Conservation (phyloP, 2,329 filamentous ascomycete species). For the Phyllosticta citribraziliensis region DNA sequence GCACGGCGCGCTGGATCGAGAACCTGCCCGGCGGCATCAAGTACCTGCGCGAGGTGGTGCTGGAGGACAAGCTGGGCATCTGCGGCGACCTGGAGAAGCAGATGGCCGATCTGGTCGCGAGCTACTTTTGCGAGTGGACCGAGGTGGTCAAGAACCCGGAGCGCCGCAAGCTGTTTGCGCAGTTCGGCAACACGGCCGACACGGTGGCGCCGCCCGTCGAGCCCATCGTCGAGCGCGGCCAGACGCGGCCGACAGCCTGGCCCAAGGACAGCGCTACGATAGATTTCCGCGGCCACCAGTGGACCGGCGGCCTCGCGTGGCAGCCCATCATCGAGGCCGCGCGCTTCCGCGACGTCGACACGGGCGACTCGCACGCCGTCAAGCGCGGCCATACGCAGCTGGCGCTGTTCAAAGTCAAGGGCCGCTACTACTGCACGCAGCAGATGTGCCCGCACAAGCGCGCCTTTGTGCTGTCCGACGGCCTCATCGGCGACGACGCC, state of each 20-base stretch:
- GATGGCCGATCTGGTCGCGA: constrained; percentile 75
- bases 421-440: constrained; percentile 74
- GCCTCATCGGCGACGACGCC: constrained; percentile 62
- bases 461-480: constrained; percentile 80
- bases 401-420: constrained; percentile 73
- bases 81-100: constrained; percentile 74
- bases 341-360: constrained; percentile 60
- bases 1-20: constrained; percentile 83
- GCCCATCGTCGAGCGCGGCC: constrained; percentile 59
- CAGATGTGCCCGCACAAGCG: constrained; percentile 95
- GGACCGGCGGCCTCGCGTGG: constrained; percentile 59
- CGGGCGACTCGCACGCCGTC: constrained; percentile 65
- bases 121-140: constrained; percentile 88
- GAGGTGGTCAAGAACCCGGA: constrained; percentile 64
- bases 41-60: constrained; percentile 72
- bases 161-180: constrained; percentile 59
- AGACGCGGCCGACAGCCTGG: constrained; percentile 70
- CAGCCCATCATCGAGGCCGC: constrained; percentile 64
- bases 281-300: constrained; percentile 60
- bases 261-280: constrained; percentile 55
- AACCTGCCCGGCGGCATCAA: constrained; percentile 71
- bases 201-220: constrained; percentile 56
- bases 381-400: constrained; percentile 85
- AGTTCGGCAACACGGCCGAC: constrained; percentile 79
- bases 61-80: constrained; percentile 80